Evolutionary conservation across 148 eudicot species (phyloP), one percentile per base, ranked within the genome.

Genomic region (Rheum nobile): DNA sequence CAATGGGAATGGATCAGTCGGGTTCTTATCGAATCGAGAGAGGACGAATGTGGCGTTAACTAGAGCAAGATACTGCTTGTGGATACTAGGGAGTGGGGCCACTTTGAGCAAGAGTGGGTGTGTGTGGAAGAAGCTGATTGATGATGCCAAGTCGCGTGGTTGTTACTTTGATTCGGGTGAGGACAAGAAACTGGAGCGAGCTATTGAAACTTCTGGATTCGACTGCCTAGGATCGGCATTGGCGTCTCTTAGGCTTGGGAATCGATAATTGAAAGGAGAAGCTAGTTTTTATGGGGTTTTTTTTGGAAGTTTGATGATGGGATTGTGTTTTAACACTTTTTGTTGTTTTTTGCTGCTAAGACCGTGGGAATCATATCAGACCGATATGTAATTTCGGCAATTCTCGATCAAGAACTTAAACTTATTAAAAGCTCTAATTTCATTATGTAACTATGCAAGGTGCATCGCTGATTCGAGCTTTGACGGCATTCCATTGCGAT

Each of bases 31-130:
- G 31, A 57, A 57, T 28, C 65, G 65, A 57, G 32, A 57, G 11
- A 57, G 65, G 32, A 9, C 65, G 16, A 57, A 57, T 57, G 65
- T 57, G 34, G 65, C 65, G 1, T 13, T 57, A 77, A 89, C 82
- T 8, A 52, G 37, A 57, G 88, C 82, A 50, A 83, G 65, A 11
- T 57, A 57, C 34, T 2, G 65, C 17, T 26, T 57, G 32, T 57
- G 34, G 65, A 57, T 57, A 26, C 9, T 57, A 26, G 65, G 65
- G 34, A 57, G 65, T 57, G 65, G 65, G 26, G 31, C 65, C 2
- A 57, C 65, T 0, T 11, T 57, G 34, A 57, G 34, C 65, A 57
- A 57, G 32, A 57, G 65, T 26, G 32, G 5, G 8, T 24, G 65
- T 4, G 65, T 26, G 32, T 57, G 65, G 65, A 57, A 24, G 65